Percentiles rank a stretch among this genome's conserved stretches.
phyloP scores from a whole-genome alignment of 495 filamentous ascomycete species.

The Chaetomium tenue region DNA sequence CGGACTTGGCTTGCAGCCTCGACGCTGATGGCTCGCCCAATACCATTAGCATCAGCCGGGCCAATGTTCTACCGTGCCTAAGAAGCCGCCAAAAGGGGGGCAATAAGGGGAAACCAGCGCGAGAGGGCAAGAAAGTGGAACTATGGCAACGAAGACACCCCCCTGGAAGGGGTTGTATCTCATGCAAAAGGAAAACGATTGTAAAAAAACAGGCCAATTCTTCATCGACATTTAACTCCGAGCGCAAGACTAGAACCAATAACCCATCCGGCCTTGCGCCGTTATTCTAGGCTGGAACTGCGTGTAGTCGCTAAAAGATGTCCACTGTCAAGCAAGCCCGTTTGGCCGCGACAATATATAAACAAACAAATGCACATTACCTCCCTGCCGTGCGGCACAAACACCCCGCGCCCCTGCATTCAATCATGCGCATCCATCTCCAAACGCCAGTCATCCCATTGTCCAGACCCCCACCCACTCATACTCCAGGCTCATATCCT shows the following conservation, averaged over 20 bases:
- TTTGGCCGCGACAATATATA: neutral
- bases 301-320: neutral
- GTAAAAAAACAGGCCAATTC: neutral
- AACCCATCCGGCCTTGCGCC: neutral
- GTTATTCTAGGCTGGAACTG: neutral
- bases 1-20: too few relatives aligned
- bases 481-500: conserved; percentile 28
- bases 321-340: neutral
- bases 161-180: too few relatives aligned
- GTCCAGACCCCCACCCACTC: neutral
- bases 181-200: too few relatives aligned
- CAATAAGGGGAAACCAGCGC: neutral
- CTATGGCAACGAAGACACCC: too few relatives aligned
- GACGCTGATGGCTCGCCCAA: neutral
- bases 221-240: neutral
- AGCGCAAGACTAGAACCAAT: neutral
- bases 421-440: too few relatives aligned
- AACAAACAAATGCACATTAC: neutral
- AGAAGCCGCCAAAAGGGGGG: neutral
- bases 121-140: neutral
- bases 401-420: neutral
- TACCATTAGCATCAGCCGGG: neutral
- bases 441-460: neutral
- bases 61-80: neutral
- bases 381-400: neutral